phyloP scores from a whole-genome alignment of 495 filamentous ascomycete genomes.

The Penicillium longicatenatum region DNA sequence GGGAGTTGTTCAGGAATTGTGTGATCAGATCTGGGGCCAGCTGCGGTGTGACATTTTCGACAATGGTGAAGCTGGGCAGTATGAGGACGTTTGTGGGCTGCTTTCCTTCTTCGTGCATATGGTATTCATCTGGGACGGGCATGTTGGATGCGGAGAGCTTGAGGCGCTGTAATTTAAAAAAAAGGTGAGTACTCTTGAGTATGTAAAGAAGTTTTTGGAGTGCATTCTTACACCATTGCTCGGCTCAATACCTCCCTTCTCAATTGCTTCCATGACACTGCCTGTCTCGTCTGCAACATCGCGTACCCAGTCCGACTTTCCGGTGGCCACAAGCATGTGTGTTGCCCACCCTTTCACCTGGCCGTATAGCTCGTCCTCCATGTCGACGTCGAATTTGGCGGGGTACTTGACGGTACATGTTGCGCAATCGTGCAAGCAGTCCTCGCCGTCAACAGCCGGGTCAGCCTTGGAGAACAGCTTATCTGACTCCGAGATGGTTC shows the following conservation, averaged over 20 bases:
- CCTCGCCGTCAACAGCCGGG: constrained; percentile 78
- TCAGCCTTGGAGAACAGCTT: constrained; percentile 55
- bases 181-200: constrained; percentile 11
- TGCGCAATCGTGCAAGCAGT: constrained; percentile 88
- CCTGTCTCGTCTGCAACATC: constrained; percentile 90
- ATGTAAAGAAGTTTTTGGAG: neutral
- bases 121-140: constrained; percentile 65
- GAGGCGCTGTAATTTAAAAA: constrained; percentile 59
- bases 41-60: constrained; percentile 82
- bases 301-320: constrained; percentile 91
- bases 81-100: constrained; percentile 81
- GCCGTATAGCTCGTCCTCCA: constrained; percentile 79
- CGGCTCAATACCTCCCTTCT: constrained; percentile 59
- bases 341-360: constrained; percentile 86
- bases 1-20: constrained; percentile 67
- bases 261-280: constrained; percentile 93
- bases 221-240: constrained; percentile 68
- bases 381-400: constrained; percentile 72
- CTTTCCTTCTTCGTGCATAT: constrained; percentile 55
- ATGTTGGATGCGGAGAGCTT: constrained; percentile 97
- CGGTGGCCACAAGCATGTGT: constrained; percentile 89
- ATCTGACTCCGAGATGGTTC: constrained; percentile 37
- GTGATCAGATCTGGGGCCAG: constrained; percentile 72
- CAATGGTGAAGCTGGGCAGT: constrained; percentile 81
- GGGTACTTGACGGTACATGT: constrained; percentile 79